phyloP scores from a whole-genome alignment of 495 filamentous ascomycete species.

The Aspergillus funiculosus region DNA sequence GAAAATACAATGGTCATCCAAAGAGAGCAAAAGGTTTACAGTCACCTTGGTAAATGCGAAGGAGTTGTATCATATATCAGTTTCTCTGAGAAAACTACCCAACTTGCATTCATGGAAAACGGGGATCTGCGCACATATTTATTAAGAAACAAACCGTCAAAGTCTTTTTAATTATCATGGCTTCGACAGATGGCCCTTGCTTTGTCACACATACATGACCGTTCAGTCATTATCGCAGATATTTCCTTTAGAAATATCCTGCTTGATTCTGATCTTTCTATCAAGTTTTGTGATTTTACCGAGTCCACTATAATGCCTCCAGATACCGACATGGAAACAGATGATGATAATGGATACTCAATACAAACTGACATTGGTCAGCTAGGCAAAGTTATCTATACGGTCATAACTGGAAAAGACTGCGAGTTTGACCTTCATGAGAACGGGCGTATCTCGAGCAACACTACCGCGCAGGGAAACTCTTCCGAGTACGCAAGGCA shows the following conservation, averaged over 20 bases:
- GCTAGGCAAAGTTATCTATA: conserved; percentile 22
- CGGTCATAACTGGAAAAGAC: conserved; percentile 17
- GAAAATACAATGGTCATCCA: neutral
- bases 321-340: conserved; percentile 23
- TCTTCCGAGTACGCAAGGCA: conserved; percentile 21
- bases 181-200: conserved; percentile 28
- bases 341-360: conserved; percentile 21
- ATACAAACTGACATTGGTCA: conserved; percentile 23
- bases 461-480: conserved; percentile 15
- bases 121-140: neutral
- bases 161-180: conserved; percentile 15
- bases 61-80: neutral
- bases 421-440: conserved; percentile 25
- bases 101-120: neutral
- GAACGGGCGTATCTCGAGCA: conserved; percentile 16
- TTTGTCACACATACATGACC: conserved; percentile 18
- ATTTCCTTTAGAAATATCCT: conserved; percentile 29
- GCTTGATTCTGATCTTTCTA: conserved; percentile 25
- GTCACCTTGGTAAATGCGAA: neutral
- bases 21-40: neutral
- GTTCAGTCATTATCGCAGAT: conserved; percentile 29
- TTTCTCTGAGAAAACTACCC: neutral
- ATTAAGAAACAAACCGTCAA: neutral
- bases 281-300: conserved; percentile 30
- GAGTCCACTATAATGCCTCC: conserved; percentile 25